phyloP scores from a whole-genome alignment of 345 rosid genomes.

The Corchorus olitorius region DNA sequence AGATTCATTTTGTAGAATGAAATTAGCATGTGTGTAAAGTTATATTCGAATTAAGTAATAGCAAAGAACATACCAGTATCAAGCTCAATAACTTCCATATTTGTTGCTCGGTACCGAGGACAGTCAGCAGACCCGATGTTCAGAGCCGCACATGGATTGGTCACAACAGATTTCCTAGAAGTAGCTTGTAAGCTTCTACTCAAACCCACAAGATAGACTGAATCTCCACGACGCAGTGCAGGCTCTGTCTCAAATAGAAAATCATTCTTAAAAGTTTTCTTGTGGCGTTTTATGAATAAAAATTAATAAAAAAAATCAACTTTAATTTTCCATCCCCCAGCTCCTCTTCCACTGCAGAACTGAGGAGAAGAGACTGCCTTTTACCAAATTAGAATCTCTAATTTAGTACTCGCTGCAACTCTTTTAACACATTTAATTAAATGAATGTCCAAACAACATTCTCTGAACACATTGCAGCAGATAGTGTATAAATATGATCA shows the following conservation, averaged over 20 bases:
- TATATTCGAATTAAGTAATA: conserved; percentile 12
- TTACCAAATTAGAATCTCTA: background rate
- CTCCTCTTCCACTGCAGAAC: background rate
- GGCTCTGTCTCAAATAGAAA: conserved; percentile 59
- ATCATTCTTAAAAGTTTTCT: background rate
- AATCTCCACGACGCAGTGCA: conserved; percentile 83
- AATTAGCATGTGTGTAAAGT: conserved; percentile 9
- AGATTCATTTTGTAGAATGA: conserved; percentile 13
- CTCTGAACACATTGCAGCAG: background rate
- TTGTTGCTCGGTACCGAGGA: conserved; percentile 94
- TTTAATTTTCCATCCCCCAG: background rate
- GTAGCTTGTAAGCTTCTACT: conserved; percentile 91
- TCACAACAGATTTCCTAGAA: conserved; percentile 85
- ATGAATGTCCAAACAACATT: background rate
- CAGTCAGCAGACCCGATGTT: conserved; percentile 86
- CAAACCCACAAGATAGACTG: conserved; percentile 86
- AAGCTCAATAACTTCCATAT: conserved; percentile 94
- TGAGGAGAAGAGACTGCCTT: background rate
- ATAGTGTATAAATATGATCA: background rate
- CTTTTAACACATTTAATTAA: background rate
- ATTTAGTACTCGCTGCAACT: no score
- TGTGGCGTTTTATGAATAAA: background rate
- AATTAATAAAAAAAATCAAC: background rate
- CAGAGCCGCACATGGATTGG: conserved; percentile 88
- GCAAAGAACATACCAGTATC: conserved; percentile 67